Evolutionary conservation across 2,329 filamentous ascomycete genomes (phyloP).

Genomic region (Xylaria multiplex): DNA sequence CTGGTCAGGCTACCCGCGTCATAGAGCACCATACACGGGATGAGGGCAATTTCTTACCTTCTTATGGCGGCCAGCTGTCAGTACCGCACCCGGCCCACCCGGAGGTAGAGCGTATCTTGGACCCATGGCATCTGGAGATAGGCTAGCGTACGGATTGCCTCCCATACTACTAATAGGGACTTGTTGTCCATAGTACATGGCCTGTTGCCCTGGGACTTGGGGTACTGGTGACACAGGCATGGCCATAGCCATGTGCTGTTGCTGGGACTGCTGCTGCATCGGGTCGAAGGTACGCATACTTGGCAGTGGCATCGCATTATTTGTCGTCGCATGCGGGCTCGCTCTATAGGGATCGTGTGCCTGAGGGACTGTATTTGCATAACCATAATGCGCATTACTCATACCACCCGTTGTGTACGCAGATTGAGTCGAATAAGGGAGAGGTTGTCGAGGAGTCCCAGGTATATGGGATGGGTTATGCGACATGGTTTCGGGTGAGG

Average conservation of each 20-base stretch:
- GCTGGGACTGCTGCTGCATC: conserved; percentile 46
- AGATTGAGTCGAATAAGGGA: conserved; percentile 45
- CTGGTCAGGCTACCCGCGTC: conserved; percentile 40
- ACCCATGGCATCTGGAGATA: conserved; percentile 56
- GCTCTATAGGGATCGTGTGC: conserved; percentile 53
- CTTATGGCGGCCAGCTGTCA: conserved; percentile 63
- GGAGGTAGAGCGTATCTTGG: conserved; percentile 59
- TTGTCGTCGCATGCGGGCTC: conserved; percentile 43
- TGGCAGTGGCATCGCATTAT: conserved; percentile 52
- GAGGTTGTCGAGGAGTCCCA: conserved; percentile 45
- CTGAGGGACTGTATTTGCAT: conserved; percentile 41
- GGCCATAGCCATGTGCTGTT: conserved; percentile 53
- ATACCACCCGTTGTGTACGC: conserved; percentile 45
- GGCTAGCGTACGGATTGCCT: conserved; percentile 52
- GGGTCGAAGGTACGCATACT: conserved; percentile 58
- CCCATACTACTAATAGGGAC: conserved; percentile 47
- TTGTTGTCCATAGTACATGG: conserved; percentile 58
- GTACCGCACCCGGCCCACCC: conserved; percentile 59
- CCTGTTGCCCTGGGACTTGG: conserved; percentile 49
- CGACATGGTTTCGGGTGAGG: conserved; percentile 46
- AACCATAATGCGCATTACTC: conserved; percentile 47
- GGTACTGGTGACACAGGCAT: conserved; percentile 52
- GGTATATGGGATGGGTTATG: conserved; percentile 45
- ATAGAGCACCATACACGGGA: conserved; percentile 38
- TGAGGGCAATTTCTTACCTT: conserved; percentile 57